Base-by-base conservation (phyloP, 768 basidiomycete species). In the Stropharia rugosoannulata region DNA sequence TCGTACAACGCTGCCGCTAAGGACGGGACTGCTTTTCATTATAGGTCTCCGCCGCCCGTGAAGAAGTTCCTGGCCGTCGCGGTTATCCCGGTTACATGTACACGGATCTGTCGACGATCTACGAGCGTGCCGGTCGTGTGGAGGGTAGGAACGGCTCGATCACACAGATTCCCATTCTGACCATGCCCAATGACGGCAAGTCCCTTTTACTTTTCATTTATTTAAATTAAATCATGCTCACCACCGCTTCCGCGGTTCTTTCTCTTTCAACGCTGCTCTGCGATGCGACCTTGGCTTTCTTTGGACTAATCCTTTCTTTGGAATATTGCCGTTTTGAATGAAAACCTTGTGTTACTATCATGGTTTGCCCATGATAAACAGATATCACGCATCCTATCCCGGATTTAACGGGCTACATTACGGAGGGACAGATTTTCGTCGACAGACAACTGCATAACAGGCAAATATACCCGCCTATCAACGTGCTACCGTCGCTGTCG, bases 311-410 rank as follows among this genome's bases (percentile, higher is more conserved):
- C 45, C 57, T 48, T 40, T 50, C 53, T 59, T 58, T 59, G 37
- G 22, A 22, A 38, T 42, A 58, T 42, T 59, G 48, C 57, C 44
- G 29, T 47, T 49, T 27, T 27, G 27, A 49, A 49, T 35, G 29
- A 37, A 38, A 38, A 35, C 39, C 12, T 50, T 40, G 39, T 38
- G 36, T 13, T 32, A 37, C 6, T 50, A 35, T 22, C 12, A 38
- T 50, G 36, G 16, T 10, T 35, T 18, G 25, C 9, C 3, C 29
- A 32, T 18, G 13, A 27, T 48, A 27, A 25, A 38, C 48, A 98
- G 96, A 98, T 80, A 99, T 99, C 73, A 98, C 97, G n/a, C 97
- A 99, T 75, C 97, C 97, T 57, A 98, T 99, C 74, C 96, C 96
- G 68, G 96, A 98, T 84, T 80, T 98, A 72, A 98, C 96, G 60